These are phyloP conservation scores for Luffa acutangula DNA, from an alignment of 306 rosid species.

Conservation along the genomic window DNA sequence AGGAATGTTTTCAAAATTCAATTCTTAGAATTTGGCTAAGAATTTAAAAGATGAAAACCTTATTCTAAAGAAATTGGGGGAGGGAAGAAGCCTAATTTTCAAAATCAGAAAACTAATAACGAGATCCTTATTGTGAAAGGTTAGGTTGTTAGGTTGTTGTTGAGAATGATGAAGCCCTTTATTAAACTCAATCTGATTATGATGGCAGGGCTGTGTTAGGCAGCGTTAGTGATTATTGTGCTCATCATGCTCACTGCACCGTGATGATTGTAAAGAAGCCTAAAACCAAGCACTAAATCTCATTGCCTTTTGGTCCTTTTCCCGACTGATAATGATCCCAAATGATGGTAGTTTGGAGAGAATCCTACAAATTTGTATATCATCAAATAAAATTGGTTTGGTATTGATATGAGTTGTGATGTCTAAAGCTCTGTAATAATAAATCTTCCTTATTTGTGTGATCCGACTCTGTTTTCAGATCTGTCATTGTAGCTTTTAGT, in stretches of 20 bases:
- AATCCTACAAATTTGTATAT: background rate
- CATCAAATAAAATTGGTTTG: background rate
- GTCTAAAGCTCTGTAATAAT: background rate
- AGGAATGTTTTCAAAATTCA: no score
- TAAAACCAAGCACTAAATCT: slow-evolving; percentile 1
- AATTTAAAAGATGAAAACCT: no score
- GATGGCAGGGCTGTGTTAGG: slow-evolving; percentile 14
- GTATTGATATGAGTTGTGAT: background rate
- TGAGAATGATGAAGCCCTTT: background rate
- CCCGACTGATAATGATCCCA: background rate
- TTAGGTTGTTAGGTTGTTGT: no score
- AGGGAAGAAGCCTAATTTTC: no score
- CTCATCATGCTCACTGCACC: slow-evolving; percentile 13
- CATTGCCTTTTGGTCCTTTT: background rate
- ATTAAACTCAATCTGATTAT: background rate
- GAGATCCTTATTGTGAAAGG: no score
- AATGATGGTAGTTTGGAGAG: background rate
- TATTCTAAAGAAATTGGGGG: no score
- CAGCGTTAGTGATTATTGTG: slow-evolving; percentile 15
- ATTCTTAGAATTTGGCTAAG: no score
- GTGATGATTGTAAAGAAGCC: slow-evolving; percentile 14
- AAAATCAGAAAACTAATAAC: no score
- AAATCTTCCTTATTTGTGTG: background rate
- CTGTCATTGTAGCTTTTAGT: background rate
- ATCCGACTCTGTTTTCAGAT: background rate